A percentile compares a stretch with the other conserved stretches of the same genome.
phyloP scores from a whole-genome alignment of 2,329 filamentous ascomycete species.

The Alternaria novae-zelandiae region DNA sequence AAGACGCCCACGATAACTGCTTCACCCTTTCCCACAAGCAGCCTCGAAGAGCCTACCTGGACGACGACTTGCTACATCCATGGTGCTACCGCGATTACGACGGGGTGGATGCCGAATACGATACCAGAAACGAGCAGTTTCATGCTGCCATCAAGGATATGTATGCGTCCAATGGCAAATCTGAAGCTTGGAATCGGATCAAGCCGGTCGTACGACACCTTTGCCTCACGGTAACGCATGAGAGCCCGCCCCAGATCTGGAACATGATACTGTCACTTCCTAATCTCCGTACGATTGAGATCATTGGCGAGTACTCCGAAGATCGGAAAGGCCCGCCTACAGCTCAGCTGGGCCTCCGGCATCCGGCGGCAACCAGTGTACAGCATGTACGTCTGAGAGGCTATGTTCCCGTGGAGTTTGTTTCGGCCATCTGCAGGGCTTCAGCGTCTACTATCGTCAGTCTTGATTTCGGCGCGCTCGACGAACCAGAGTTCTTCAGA shows the following conservation, averaged over 20 bases:
- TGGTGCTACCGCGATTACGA: neutral
- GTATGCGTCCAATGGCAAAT: neutral
- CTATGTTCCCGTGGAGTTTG: neutral
- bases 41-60: neutral
- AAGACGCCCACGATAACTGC: neutral
- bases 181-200: neutral
- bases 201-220: neutral
- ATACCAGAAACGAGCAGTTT: neutral
- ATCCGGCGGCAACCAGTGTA: neutral
- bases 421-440: neutral
- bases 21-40: neutral
- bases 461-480: neutral
- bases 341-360: too few species aligned
- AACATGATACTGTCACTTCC: neutral
- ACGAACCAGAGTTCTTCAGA: neutral
- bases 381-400: neutral
- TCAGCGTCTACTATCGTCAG: constrained; percentile 4
- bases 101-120: neutral
- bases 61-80: neutral
- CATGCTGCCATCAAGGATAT: neutral
- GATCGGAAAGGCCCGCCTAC: neutral
- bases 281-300: neutral
- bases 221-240: neutral
- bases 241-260: neutral
- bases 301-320: neutral